phyloP scores from a whole-genome alignment of 495 filamentous ascomycete genomes.

The Ascobolus immersus region DNA sequence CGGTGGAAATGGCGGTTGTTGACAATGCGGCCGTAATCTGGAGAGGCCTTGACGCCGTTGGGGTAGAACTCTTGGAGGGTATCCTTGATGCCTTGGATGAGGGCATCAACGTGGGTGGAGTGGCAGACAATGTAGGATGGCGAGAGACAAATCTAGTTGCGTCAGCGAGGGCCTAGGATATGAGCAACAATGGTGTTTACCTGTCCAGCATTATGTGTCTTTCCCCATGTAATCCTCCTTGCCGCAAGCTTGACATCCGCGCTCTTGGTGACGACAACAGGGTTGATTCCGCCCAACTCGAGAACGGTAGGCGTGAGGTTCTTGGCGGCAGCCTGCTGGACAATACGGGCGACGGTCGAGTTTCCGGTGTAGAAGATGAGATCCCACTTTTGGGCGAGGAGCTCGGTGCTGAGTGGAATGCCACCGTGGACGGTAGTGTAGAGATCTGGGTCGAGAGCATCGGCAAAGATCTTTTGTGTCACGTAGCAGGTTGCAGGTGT shows the following conservation, averaged over 20 bases:
- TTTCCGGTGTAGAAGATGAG: constrained; percentile 93
- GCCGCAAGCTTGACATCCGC: constrained; percentile 63
- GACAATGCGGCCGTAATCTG: constrained; percentile 55
- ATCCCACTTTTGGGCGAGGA: constrained; percentile 79
- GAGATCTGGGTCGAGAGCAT: constrained; percentile 49
- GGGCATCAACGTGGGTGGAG: constrained; percentile 37
- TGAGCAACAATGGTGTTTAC: constrained; percentile 36
- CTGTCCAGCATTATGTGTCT: constrained; percentile 63
- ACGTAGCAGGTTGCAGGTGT: constrained; percentile 50
- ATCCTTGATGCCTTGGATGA: constrained; percentile 48
- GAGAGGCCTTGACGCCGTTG: constrained; percentile 44
- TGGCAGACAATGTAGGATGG: constrained; percentile 80
- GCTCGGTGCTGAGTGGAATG: constrained; percentile 49
- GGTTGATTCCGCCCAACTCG: constrained; percentile 79
- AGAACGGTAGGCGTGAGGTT: constrained; percentile 68
- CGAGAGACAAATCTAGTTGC: neutral
- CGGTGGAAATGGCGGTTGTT: constrained; percentile 52
- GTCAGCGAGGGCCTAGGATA: neutral
- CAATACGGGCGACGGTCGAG: constrained; percentile 50
- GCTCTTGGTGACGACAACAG: constrained; percentile 63
- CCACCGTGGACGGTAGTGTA: constrained; percentile 61
- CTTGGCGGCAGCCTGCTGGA: constrained; percentile 78
- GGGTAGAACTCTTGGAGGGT: constrained; percentile 62
- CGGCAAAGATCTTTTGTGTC: constrained; percentile 42
- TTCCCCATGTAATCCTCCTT: constrained; percentile 63